Evolutionary conservation across 768 basidiomycete species (phyloP).

Genomic region (Mycena venus): DNA sequence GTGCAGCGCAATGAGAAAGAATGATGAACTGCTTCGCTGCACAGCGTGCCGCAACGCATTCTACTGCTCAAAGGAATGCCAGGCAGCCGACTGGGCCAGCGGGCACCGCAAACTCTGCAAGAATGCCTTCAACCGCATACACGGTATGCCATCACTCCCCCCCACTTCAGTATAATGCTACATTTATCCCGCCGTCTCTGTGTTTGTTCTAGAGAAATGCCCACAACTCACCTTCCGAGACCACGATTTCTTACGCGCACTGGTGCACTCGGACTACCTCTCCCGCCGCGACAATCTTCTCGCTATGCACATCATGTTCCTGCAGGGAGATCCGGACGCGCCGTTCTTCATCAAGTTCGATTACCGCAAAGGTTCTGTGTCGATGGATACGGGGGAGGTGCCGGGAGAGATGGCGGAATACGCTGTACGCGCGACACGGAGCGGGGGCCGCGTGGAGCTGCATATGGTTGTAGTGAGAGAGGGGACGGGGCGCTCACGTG

Average conservation of each 20-base stretch:
- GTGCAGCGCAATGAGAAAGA: neutral
- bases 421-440: neutral
- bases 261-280: constrained; percentile 12
- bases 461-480: constrained; percentile 4
- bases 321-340: neutral
- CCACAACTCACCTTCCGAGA: neutral
- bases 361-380: neutral
- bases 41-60: constrained; percentile 11
- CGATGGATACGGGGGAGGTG: neutral
- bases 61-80: constrained; percentile 17
- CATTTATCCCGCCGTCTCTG: neutral
- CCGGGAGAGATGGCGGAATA: neutral
- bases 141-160: neutral
- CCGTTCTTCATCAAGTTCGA: neutral
- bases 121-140: neutral
- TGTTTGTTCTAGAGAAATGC: neutral
- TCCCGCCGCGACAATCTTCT: neutral
- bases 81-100: constrained; percentile 8
- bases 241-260: constrained; percentile 13
- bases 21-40: constrained; percentile 5
- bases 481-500: neutral
- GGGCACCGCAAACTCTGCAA: constrained; percentile 9
- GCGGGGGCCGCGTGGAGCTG: constrained; percentile 18
- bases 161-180: neutral
- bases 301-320: neutral